Evolutionary conservation across 1,139 yeast species (phyloP).

Genomic region (Zygosaccharomyces sapae): DNA sequence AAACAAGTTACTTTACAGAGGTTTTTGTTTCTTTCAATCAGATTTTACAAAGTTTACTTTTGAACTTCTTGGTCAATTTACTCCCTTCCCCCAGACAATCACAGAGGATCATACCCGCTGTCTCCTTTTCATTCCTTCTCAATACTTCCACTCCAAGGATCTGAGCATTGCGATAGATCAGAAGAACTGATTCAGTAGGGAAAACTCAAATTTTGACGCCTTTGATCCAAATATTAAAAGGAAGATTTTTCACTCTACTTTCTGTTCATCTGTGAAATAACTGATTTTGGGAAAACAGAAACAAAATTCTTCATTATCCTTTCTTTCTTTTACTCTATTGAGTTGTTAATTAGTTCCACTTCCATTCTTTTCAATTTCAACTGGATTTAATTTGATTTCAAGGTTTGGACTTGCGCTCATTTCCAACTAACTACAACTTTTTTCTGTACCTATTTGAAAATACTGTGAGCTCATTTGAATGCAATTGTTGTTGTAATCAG

Average conservation of each 20-base stretch:
- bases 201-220: neutral
- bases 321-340: slow-evolving; percentile 2
- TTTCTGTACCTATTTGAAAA: neutral
- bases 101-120: neutral
- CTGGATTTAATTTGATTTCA: neutral
- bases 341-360: slow-evolving; percentile 1
- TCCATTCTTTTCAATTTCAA: neutral
- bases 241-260: neutral
- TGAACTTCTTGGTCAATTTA: neutral
- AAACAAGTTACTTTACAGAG: neutral
- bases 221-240: neutral
- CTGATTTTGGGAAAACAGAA: slow-evolving; percentile 6
- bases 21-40: neutral
- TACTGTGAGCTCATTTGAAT: neutral
- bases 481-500: neutral
- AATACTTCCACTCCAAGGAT: neutral
- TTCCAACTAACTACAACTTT: neutral
- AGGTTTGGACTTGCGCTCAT: slow-evolving; percentile 2
- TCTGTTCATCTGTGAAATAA: neutral
- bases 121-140: slow-evolving; percentile 2
- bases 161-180: slow-evolving; percentile 1
- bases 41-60: neutral
- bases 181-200: neutral
- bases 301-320: neutral
- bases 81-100: neutral